phyloP scores from a whole-genome alignment of 192 early-diverging fungal species.

The Coemansia umbellata region DNA sequence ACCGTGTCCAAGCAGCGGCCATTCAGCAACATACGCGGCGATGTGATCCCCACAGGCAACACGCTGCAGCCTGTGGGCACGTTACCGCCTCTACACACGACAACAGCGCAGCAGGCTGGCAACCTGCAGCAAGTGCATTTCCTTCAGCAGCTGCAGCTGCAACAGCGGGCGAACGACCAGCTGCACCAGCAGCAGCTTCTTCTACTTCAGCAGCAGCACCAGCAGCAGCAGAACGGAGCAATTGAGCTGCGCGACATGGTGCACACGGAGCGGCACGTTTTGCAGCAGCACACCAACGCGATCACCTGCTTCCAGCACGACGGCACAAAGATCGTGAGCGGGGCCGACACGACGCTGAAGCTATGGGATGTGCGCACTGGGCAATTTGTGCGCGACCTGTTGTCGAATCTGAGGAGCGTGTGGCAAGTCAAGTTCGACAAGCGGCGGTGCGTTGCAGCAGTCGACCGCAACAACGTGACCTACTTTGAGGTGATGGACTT shows the following conservation, averaged over 20 bases:
- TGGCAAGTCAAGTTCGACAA: conserved; percentile 96
- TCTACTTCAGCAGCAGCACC: conserved; percentile 27
- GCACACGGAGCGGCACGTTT: conserved; percentile 57
- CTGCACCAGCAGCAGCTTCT: conserved; percentile 30
- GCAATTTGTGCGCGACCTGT: conserved; percentile 74
- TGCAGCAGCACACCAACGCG: conserved; percentile 65
- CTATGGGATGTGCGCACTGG: conserved; percentile 96
- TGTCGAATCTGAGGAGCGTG: conserved; percentile 77
- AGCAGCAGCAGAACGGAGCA: conserved; percentile 23
- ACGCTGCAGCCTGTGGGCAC: neutral
- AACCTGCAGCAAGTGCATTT: conserved; percentile 41
- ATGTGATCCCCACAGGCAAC: conserved; percentile 5
- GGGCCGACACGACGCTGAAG: conserved; percentile 90
- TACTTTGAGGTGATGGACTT: conserved; percentile 59
- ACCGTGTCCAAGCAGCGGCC: conserved; percentile 14
- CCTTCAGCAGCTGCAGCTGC: conserved; percentile 42
- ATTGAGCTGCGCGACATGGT: conserved; percentile 18
- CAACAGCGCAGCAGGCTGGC: conserved; percentile 11
- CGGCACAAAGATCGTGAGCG: conserved; percentile 85
- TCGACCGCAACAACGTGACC: conserved; percentile 55
- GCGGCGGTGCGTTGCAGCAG: conserved; percentile 74
- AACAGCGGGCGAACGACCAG: conserved; percentile 48
- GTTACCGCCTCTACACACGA: conserved; percentile 5
- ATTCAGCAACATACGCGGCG: conserved; percentile 41
- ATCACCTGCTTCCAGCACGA: conserved; percentile 99